Percentiles rank a stretch among this genome's conserved stretches.
Conservation (phyloP, 371 early-diverging fungal genomes). For the Actinomortierella ambigua region DNA sequence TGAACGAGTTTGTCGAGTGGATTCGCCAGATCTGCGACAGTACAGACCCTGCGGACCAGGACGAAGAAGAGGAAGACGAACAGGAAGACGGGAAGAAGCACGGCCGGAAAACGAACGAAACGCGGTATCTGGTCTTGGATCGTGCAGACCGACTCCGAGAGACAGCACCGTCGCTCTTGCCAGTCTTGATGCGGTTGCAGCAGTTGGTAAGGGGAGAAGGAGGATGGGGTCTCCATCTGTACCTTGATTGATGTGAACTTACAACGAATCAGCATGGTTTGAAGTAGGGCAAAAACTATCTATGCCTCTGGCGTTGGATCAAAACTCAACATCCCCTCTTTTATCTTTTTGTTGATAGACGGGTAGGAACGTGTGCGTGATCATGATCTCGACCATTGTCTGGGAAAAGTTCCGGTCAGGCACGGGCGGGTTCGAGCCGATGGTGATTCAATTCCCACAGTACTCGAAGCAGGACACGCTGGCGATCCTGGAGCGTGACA, state of each 20-base stretch:
- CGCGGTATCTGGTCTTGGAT: conserved; percentile 68
- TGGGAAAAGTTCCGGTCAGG: conserved; percentile 83
- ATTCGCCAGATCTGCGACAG: conserved; percentile 40
- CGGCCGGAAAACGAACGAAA: conserved; percentile 12
- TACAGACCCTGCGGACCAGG: conserved; percentile 6
- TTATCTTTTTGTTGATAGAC: conserved; percentile 47
- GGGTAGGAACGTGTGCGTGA: conserved; percentile 63
- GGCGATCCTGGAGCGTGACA: conserved; percentile 72
- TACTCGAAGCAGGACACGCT: conserved; percentile 75
- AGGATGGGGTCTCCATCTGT: no score
- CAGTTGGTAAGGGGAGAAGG: conserved; percentile 63
- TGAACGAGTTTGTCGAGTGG: conserved; percentile 70
- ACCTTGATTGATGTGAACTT: no score
- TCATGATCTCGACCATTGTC: conserved; percentile 73
- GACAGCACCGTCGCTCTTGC: conserved; percentile 67
- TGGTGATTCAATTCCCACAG: conserved; percentile 70
- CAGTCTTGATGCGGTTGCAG: conserved; percentile 69
- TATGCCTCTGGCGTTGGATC: background rate
- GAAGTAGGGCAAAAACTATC: no score
- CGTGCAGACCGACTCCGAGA: conserved; percentile 83
- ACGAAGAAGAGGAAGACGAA: background rate
- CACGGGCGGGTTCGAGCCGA: conserved; percentile 69
- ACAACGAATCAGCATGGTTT: no score
- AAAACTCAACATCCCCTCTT: background rate
- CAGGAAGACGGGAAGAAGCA: background rate